Evolutionary conservation across 2,329 filamentous ascomycete species (phyloP), one percentile per base, ranked within the genome.

Genomic region (Trichophyton verrucosum): DNA sequence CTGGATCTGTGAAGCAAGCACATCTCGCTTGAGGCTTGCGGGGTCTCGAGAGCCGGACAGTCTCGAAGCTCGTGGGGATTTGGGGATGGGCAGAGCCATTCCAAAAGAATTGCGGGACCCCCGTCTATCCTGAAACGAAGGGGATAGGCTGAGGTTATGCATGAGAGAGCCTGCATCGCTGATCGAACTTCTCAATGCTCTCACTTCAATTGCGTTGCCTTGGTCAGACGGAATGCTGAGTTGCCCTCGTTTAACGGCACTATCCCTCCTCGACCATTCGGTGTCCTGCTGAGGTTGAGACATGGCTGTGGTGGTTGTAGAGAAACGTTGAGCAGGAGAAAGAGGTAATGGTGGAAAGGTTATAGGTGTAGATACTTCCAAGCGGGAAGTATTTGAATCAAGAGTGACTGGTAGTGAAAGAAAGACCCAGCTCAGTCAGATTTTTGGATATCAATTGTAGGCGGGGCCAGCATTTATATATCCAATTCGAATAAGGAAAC

Each of bases 101-200:
- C 87, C 87, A 70, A 89, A 89, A 17, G 86, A 89, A 81, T 89
- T 90, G 64, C 87, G 82, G 20, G 87, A 89, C 55, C 81, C 80
- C 65, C 86, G 77, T 64, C 86, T 79, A 65, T 87, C 83, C 72
- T 79, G 84, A 77, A 83, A 83, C 6, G 86, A 89, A 15, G 86
- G 86, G 13, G 81, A 77, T 53, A 85, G 75, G 68, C 84, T 87
- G 68, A 90, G 77, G 68, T 82, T 84, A 79, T 89, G 86, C 86
- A 89, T 89, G 74, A 85, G 86, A 66, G 81, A 78, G 51, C 81
- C 75, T 27, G 82, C 83, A 74, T 90, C 85, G 36, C 86, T 85
- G 64, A 88, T 82, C 60, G 85, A 81, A 60, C 83, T 87, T 66
- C 85, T 77, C 60, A 84, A 82, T 24, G 86, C 86, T 46, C 86